Evolutionary conservation across 2,329 filamentous ascomycete species (phyloP).

Genomic region (Xylaria multiplex): DNA sequence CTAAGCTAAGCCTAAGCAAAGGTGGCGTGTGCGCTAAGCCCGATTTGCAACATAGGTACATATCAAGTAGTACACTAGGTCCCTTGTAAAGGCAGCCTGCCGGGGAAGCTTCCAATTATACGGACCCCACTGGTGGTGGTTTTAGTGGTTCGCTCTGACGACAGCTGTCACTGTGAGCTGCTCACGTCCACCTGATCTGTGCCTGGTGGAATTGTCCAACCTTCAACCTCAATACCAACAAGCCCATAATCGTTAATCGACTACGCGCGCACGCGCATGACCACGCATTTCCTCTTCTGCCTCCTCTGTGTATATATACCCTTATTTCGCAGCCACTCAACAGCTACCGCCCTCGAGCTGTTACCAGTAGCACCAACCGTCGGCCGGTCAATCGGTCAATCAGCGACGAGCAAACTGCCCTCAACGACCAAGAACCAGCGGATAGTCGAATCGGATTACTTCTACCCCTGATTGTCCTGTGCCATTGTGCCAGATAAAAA

Average conservation of each 20-base stretch:
- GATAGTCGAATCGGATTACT: background rate
- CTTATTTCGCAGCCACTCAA: background rate
- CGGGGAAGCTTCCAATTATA: slow-evolving; percentile 3
- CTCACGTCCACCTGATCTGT: background rate
- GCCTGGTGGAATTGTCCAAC: background rate
- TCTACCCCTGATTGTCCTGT: background rate
- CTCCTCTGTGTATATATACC: slow-evolving; percentile 1
- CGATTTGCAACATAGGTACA: too few species aligned
- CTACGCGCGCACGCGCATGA: background rate
- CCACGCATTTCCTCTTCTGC: background rate
- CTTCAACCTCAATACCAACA: slow-evolving; percentile 8
- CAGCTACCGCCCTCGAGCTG: background rate
- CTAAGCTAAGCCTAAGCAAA: too few species aligned
- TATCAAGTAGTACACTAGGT: background rate
- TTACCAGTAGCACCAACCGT: background rate
- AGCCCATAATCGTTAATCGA: background rate
- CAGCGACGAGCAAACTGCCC: background rate
- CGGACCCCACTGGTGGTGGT: slow-evolving; percentile 5
- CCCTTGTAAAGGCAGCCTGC: background rate
- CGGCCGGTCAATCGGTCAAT: slow-evolving; percentile 20
- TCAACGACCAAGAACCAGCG: slow-evolving; percentile 5
- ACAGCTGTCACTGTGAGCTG: slow-evolving; percentile 30
- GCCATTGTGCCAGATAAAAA: background rate
- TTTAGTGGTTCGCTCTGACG: slow-evolving; percentile 31
- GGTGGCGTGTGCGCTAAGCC: too few species aligned